phyloP scores from a whole-genome alignment of 371 early-diverging fungal species.

The Nematocida ironsii region DNA sequence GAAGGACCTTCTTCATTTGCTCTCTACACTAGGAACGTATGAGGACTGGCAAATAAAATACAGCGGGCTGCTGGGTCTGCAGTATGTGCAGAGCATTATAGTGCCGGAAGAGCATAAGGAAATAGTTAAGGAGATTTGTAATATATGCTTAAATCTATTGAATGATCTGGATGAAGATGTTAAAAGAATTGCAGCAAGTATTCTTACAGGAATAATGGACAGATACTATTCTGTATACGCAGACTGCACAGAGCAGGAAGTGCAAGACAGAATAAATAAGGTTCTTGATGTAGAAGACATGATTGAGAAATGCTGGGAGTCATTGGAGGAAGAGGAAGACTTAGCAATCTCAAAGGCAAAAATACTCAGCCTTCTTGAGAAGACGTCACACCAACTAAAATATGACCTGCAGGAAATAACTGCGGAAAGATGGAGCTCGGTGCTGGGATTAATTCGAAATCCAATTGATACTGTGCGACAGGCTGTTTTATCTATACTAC shows the following conservation, averaged over 20 bases:
- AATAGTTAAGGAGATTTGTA: conserved; percentile 32
- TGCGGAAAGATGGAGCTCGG: conserved; percentile 41
- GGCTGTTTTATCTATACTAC: conserved; percentile 39
- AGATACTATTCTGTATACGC: conserved; percentile 1
- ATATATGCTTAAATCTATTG: conserved; percentile 49
- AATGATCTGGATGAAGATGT: conserved; percentile 68
- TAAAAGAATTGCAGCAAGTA: conserved; percentile 64
- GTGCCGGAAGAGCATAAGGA: neutral
- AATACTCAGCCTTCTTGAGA: conserved; percentile 55
- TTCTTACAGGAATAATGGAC: conserved; percentile 55
- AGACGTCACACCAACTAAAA: conserved; percentile 32
- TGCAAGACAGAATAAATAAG: conserved; percentile 3
- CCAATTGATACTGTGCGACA: conserved; percentile 42
- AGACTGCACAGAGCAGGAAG: neutral
- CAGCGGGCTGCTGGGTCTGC: conserved; percentile 65
- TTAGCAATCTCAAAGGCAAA: conserved; percentile 64
- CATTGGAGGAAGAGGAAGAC: conserved; percentile 63
- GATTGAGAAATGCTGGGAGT: conserved; percentile 58
- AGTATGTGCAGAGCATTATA: conserved; percentile 35
- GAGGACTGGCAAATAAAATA: conserved; percentile 69
- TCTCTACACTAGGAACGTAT: conserved; percentile 44
- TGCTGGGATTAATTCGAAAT: conserved; percentile 60
- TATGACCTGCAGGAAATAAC: conserved; percentile 11
- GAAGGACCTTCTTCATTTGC: conserved; percentile 52
- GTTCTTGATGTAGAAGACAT: conserved; percentile 28